Conservation (phyloP, 331 rosid species). For the Telfairia occidentalis region DNA sequence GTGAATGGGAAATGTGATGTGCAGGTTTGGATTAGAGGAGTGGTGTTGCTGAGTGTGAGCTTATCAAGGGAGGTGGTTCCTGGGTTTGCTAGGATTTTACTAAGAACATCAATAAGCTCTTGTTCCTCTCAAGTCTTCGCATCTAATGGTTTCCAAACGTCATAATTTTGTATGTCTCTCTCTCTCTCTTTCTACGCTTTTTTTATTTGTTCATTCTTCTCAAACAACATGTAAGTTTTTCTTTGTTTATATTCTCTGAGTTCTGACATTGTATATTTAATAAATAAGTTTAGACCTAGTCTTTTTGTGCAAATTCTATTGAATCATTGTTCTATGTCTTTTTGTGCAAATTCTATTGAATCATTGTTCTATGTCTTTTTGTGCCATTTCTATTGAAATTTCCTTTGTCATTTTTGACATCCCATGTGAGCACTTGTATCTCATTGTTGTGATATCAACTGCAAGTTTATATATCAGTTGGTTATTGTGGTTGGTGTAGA, state of each 20-base stretch:
- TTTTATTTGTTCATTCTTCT: too few relatives aligned
- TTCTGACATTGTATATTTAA: neutral
- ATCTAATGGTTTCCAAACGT: constrained; percentile 73
- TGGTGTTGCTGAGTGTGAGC: constrained; percentile 67
- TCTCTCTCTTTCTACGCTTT: constrained; percentile 4
- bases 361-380: neutral
- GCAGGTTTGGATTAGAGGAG: constrained; percentile 73
- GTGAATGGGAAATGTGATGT: neutral
- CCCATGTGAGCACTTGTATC: too few relatives aligned
- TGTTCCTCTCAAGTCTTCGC: constrained; percentile 61
- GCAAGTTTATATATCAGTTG: too few relatives aligned
- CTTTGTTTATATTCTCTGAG: neutral
- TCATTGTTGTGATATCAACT: too few relatives aligned
- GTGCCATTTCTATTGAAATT: neutral
- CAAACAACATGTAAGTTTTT: constrained; percentile 69
- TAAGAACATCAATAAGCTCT: constrained; percentile 87
- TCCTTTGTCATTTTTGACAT: too few relatives aligned
- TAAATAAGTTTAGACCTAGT: neutral
- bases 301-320: neutral
- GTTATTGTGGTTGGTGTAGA: too few relatives aligned
- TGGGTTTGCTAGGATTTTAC: constrained; percentile 82
- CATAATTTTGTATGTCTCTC: constrained; percentile 56
- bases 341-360: neutral
- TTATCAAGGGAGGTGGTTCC: constrained; percentile 96
- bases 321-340: neutral